Evolutionary conservation across 371 early-diverging fungal species (phyloP).

Genomic region (Mucor sp.): DNA sequence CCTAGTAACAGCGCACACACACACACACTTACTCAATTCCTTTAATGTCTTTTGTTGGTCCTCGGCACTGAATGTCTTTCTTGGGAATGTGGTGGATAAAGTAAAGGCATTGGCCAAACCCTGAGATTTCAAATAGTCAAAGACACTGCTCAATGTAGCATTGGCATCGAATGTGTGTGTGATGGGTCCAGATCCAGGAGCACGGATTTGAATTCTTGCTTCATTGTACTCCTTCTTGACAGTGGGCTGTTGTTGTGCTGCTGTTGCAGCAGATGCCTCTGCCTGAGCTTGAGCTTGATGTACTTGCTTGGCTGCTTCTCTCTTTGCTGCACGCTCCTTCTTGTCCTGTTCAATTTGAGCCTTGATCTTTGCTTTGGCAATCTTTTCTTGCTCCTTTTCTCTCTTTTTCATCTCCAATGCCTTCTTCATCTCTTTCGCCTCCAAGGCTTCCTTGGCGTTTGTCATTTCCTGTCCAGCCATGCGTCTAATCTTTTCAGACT

Average conservation of each 20-base stretch:
- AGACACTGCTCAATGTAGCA: conserved; percentile 68
- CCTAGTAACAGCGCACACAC: neutral
- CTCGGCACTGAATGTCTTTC: conserved; percentile 48
- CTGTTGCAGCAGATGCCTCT: conserved; percentile 23
- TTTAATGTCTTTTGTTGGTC: conserved; percentile 49
- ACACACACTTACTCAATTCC: conserved; percentile 47
- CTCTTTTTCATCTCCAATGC: conserved; percentile 70
- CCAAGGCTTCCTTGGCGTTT: conserved; percentile 69
- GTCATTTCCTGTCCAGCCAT: conserved; percentile 81
- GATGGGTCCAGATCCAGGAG: conserved; percentile 55
- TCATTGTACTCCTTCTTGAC: conserved; percentile 68
- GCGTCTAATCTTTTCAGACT: conserved; percentile 77
- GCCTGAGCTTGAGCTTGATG: conserved; percentile 16
- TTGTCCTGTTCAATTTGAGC: conserved; percentile 89
- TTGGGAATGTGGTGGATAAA: conserved; percentile 74
- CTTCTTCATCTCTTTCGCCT: conserved; percentile 77
- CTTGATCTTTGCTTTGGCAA: conserved; percentile 78
- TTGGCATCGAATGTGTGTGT: conserved; percentile 74
- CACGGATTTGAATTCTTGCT: conserved; percentile 70
- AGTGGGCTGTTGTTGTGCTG: conserved; percentile 15
- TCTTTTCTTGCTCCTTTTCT: conserved; percentile 80
- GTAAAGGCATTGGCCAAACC: conserved; percentile 63
- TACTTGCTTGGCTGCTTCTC: conserved; percentile 33
- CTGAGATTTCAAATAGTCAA: conserved; percentile 61
- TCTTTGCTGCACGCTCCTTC: conserved; percentile 66